phyloP scores from a whole-genome alignment of 1,139 yeast genomes.

The Suhomyces bolitotheri region DNA sequence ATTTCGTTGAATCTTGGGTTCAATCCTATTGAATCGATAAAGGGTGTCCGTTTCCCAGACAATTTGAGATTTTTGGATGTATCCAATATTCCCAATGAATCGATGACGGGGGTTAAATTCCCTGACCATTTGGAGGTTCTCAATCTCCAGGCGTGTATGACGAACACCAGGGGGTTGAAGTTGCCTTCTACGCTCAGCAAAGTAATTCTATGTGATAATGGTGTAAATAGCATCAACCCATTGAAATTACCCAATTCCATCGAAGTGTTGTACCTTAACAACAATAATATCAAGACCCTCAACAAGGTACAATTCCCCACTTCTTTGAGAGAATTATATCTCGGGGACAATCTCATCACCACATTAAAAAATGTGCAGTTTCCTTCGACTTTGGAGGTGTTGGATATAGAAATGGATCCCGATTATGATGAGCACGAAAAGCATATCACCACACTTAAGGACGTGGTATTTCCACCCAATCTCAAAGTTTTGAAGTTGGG shows the following conservation, averaged over 20 bases:
- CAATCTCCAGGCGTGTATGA: constrained; percentile 49
- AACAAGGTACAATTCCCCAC: constrained; percentile 47
- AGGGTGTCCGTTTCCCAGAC: constrained; percentile 47
- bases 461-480: constrained; percentile 41
- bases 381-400: constrained; percentile 38
- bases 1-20: constrained; percentile 35
- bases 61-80: constrained; percentile 37
- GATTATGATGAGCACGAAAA: constrained; percentile 44
- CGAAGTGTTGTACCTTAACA: constrained; percentile 37
- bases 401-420: constrained; percentile 48
- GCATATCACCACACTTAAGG: constrained; percentile 45
- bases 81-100: constrained; percentile 48
- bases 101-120: constrained; percentile 50
- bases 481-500: constrained; percentile 40
- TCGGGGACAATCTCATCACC: constrained; percentile 47
- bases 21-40: constrained; percentile 47
- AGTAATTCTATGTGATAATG: constrained; percentile 41
- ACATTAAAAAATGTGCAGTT: constrained; percentile 47
- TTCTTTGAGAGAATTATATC: constrained; percentile 35
- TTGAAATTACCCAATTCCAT: constrained; percentile 45
- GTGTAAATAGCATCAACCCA: constrained; percentile 50
- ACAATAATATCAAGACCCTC: constrained; percentile 47
- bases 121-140: constrained; percentile 42
- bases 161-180: constrained; percentile 47
- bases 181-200: constrained; percentile 35